Percentiles rank a stretch among this genome's conserved stretches.
phyloP scores from a whole-genome alignment of 768 basidiomycete species.

The Coprinopsis cinerea region DNA sequence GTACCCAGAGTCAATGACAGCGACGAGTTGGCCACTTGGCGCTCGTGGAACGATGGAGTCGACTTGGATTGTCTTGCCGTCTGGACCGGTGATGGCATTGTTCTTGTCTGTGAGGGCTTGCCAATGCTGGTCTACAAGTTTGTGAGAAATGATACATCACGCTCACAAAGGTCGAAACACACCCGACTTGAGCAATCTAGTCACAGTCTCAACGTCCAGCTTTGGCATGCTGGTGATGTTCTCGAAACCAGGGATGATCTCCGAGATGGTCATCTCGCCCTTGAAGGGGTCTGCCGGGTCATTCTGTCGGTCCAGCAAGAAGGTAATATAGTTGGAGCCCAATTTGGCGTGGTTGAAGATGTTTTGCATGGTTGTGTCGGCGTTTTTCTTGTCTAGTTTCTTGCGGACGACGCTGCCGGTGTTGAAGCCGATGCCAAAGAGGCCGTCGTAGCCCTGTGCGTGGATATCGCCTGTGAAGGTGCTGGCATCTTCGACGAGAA shows the following conservation, averaged over 20 bases:
- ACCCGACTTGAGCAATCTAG: conserved; percentile 46
- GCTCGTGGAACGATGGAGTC: conserved; percentile 67
- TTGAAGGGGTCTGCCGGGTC: conserved; percentile 46
- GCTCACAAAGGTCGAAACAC: conserved; percentile 7
- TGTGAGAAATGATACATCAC: conserved; percentile 1
- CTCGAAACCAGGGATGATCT: conserved; percentile 56
- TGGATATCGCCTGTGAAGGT: conserved; percentile 58
- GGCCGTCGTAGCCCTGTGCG: conserved; percentile 59
- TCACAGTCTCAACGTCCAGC: conserved; percentile 61
- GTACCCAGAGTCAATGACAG: conserved; percentile 69
- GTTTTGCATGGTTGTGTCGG: conserved; percentile 55
- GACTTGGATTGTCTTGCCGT: conserved; percentile 54
- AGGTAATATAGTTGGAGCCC: conserved; percentile 58
- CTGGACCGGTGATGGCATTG: conserved; percentile 69
- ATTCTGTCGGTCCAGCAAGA: conserved; percentile 56
- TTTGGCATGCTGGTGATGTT: conserved; percentile 58
- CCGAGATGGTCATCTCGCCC: conserved; percentile 67
- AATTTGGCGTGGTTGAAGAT: conserved; percentile 58
- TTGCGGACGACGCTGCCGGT: conserved; percentile 58
- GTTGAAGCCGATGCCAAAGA: conserved; percentile 78
- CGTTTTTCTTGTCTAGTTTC: conserved; percentile 42
- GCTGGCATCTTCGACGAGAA: conserved; percentile 57
- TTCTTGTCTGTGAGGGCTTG: conserved; percentile 62
- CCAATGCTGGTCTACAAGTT: conserved; percentile 67
- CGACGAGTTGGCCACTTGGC: conserved; percentile 58